Evolutionary conservation across 129 eudicot species (phyloP).

Genomic region (Chrysanthemum seticuspe): DNA sequence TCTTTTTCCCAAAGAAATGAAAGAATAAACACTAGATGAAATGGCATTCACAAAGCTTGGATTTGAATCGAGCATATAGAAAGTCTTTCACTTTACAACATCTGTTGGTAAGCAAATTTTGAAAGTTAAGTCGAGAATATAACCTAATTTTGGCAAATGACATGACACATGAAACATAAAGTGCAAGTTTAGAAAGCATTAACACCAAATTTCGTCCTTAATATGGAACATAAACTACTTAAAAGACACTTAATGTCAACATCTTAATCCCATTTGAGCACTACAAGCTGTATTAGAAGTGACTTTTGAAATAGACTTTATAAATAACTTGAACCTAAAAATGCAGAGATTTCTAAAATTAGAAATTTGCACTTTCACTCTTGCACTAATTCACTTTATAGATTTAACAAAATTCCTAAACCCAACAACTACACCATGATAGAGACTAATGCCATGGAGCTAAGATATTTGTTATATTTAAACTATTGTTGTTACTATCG

Average conservation of each 20-base stretch:
- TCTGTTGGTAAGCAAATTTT: not conserved
- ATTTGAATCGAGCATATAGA: not conserved
- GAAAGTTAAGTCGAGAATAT: not conserved
- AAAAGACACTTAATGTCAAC: constrained; percentile 38
- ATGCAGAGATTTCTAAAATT: constrained; percentile 10
- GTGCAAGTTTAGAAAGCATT: not conserved
- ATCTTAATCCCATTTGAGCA: constrained; percentile 22
- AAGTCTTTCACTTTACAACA: not conserved
- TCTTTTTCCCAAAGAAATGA: not conserved
- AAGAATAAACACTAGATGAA: not conserved
- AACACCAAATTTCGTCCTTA: constrained; percentile 16
- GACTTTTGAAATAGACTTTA: constrained; percentile 24
- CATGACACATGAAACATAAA: constrained; percentile 4
- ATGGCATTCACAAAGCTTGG: constrained; percentile 1
- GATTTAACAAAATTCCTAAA: constrained; percentile 22
- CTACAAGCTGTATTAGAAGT: constrained; percentile 25
- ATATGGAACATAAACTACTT: constrained; percentile 30
- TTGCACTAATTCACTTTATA: not conserved
- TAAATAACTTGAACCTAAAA: constrained; percentile 24
- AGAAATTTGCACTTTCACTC: constrained; percentile 31
- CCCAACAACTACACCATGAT: constrained; percentile 35
- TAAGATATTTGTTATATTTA: not conserved
- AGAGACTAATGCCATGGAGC: not conserved
- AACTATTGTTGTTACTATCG: not conserved
- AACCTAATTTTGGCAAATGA: not conserved